Evolutionary conservation across 108 stramenopile genomes (phyloP).

Genomic region (Conticribra guillardii): DNA sequence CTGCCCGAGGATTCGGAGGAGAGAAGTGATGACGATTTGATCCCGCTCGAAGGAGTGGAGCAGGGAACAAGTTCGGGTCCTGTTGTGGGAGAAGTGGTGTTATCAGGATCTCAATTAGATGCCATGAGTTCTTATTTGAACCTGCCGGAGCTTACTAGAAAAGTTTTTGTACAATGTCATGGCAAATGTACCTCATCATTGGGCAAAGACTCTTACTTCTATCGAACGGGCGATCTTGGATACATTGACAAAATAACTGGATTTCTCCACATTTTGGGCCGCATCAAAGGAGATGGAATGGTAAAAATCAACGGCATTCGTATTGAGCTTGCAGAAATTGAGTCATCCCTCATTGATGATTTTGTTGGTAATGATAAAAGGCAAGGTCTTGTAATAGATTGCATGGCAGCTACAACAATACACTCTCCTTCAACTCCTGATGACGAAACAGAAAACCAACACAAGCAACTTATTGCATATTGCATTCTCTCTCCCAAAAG

Average conservation of each 20-base stretch:
- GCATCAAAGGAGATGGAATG: constrained; percentile 86
- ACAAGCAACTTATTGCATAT: constrained; percentile 63
- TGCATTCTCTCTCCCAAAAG: constrained; percentile 61
- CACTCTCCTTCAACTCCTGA: constrained; percentile 5
- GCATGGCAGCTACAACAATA: constrained; percentile 49
- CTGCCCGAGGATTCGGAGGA: constrained; percentile 22
- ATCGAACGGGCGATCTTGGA: constrained; percentile 85
- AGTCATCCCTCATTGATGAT: constrained; percentile 61
- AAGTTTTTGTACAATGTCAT: constrained; percentile 52
- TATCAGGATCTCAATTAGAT: constrained; percentile 76
- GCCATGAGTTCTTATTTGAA: constrained; percentile 63
- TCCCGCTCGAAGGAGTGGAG: neutral
- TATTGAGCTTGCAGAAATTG: constrained; percentile 84
- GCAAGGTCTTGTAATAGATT: constrained; percentile 50
- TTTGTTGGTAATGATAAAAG: constrained; percentile 5
- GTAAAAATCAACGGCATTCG: constrained; percentile 86
- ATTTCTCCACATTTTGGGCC: constrained; percentile 60
- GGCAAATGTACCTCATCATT: neutral
- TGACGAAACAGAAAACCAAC: constrained; percentile 20
- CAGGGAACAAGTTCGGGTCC: constrained; percentile 7
- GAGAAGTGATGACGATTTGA: neutral
- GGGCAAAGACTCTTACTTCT: constrained; percentile 33
- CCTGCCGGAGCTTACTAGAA: constrained; percentile 55
- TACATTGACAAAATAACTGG: constrained; percentile 48
- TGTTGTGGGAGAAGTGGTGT: constrained; percentile 70